Percentiles rank a stretch among this genome's conserved stretches.
Evolutionary conservation across 2,329 filamentous ascomycete species (phyloP).

Genomic region (Xylaria polymorpha): DNA sequence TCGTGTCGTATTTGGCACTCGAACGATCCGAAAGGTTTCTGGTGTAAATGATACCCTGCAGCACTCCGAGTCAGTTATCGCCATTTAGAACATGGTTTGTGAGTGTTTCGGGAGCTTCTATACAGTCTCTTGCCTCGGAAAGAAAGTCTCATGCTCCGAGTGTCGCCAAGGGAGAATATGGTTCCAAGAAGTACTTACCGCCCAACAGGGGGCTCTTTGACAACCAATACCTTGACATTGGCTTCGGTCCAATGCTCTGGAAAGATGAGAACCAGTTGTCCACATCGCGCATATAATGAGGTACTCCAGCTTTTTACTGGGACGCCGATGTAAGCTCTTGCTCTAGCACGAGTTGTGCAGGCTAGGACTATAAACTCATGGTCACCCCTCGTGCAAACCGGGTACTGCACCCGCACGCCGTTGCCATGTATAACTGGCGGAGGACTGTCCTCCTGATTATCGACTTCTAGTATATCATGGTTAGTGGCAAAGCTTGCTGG

Average conservation of each 20-base stretch:
- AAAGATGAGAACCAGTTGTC: constrained; percentile 25
- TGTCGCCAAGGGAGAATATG: background rate
- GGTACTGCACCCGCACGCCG: constrained; percentile 26
- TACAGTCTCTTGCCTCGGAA: background rate
- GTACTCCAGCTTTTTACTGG: constrained; percentile 15
- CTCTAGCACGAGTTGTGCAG: constrained; percentile 16
- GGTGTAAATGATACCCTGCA: constrained; percentile 15
- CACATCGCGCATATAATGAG: constrained; percentile 19
- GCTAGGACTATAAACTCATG: constrained; percentile 27
- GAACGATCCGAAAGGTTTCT: constrained; percentile 13
- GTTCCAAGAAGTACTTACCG: background rate
- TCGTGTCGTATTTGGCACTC: constrained; percentile 13
- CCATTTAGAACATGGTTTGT: background rate
- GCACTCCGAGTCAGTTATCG: background rate
- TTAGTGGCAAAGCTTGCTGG: constrained; percentile 6
- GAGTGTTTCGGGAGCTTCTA: background rate
- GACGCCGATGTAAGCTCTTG: constrained; percentile 17
- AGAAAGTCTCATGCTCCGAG: background rate
- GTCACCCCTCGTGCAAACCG: background rate
- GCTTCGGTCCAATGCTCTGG: constrained; percentile 25
- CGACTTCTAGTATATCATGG: constrained; percentile 23
- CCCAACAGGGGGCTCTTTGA: constrained; percentile 20
- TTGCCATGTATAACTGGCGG: constrained; percentile 23
- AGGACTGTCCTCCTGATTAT: constrained; percentile 1
- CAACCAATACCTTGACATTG: background rate